Percentiles rank a stretch among this genome's conserved stretches.
Conservation (phyloP, 177 flowering plant genomes). For the Vitis hybrid region DNA sequence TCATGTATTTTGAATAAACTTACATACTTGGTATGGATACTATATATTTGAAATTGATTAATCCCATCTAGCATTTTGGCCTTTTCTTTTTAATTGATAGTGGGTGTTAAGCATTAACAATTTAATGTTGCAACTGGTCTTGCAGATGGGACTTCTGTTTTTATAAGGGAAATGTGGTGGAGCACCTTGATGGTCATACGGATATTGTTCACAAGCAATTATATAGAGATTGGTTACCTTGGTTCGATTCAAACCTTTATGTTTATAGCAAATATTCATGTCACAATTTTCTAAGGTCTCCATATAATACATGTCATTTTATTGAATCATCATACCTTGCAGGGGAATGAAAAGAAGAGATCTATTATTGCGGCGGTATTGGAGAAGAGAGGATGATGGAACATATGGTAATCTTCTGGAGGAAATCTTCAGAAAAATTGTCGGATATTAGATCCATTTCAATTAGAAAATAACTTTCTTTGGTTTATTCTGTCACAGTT, state of each 20-base stretch:
- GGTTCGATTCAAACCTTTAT: constrained; percentile 42
- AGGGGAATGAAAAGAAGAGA: constrained; percentile 94
- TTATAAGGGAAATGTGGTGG: constrained; percentile 67
- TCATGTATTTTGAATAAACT: too few relatives aligned
- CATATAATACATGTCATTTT: constrained; percentile 2
- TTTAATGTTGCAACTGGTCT: constrained; percentile 7
- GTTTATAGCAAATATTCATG: not conserved
- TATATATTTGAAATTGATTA: not conserved
- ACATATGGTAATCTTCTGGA: constrained; percentile 38
- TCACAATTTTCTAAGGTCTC: not conserved
- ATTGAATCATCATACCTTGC: constrained; percentile 10
- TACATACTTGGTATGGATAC: not conserved
- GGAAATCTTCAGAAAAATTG: not conserved
- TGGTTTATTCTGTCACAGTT: constrained; percentile 43
- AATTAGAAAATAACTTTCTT: not conserved
- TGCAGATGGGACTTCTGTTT: constrained; percentile 94
- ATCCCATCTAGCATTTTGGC: not conserved
- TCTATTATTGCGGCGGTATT: constrained; percentile 71
- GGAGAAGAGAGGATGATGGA: constrained; percentile 91
- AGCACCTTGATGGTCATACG: constrained; percentile 90
- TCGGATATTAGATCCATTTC: not conserved
- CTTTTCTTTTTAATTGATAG: not conserved
- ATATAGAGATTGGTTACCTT: constrained; percentile 76
- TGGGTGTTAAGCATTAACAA: not conserved
- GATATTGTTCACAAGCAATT: constrained; percentile 74